Percentiles rank a stretch among this genome's conserved stretches.
Conservation (phyloP, 805 yeast species). For the Candida cerambycidarum region DNA sequence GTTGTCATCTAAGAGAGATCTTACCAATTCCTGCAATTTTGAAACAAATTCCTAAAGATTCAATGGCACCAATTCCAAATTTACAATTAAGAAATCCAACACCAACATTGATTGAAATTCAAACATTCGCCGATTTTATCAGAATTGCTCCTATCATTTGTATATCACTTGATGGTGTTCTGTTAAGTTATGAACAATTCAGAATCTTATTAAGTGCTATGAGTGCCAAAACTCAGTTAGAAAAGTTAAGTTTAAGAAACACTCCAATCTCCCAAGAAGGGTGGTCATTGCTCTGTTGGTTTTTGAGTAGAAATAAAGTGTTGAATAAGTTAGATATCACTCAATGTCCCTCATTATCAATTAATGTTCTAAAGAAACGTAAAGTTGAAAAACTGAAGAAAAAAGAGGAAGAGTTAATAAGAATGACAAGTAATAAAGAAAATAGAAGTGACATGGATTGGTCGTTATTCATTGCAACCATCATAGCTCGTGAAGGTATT, state of each 20-base stretch:
- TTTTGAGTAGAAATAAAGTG: conserved; percentile 60
- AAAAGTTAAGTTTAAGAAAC: conserved; percentile 74
- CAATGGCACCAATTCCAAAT: conserved; percentile 69
- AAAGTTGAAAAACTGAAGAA: conserved; percentile 19
- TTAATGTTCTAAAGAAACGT: conserved; percentile 43
- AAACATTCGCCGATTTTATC: conserved; percentile 85
- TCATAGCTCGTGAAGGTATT: conserved; percentile 68
- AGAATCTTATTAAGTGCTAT: conserved; percentile 70
- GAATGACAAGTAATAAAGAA: conserved; percentile 49
- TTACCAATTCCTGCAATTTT: conserved; percentile 86
- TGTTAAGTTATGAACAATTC: conserved; percentile 73
- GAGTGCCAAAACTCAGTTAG: conserved; percentile 61
- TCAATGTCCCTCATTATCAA: conserved; percentile 54
- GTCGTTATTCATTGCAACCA: conserved; percentile 69
- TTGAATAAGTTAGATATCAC: conserved; percentile 67
- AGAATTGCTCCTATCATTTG: conserved; percentile 80
- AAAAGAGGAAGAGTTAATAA: conserved; percentile 24
- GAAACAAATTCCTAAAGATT: conserved; percentile 69
- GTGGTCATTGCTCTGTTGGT: conserved; percentile 80
- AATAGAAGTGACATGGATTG: conserved; percentile 81
- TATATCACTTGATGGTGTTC: conserved; percentile 76
- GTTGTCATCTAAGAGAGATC: conserved; percentile 90
- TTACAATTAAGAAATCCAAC: conserved; percentile 79
- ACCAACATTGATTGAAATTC: conserved; percentile 85
- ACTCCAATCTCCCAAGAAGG: conserved; percentile 70